phyloP scores from a whole-genome alignment of 2,329 filamentous ascomycete genomes.

The Neurospora sp. region DNA sequence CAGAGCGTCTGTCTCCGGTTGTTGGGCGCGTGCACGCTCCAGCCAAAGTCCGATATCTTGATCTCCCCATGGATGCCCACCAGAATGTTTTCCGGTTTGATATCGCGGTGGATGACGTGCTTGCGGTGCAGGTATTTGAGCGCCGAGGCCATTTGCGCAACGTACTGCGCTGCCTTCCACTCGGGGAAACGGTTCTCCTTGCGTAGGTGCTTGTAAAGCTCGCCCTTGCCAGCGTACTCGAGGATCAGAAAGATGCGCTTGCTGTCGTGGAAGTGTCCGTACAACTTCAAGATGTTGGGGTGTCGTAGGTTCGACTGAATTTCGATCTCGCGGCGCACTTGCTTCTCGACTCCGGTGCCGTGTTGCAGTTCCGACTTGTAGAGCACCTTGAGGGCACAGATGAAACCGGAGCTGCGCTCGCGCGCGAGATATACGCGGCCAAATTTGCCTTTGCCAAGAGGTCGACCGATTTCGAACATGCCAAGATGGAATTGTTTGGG shows the following conservation, averaged over 20 bases:
- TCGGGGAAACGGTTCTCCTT: conserved; percentile 73
- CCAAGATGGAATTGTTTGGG: conserved; percentile 71
- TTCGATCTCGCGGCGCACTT: conserved; percentile 79
- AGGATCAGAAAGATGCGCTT: conserved; percentile 83
- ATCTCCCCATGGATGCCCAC: conserved; percentile 95
- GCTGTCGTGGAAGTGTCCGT: conserved; percentile 81
- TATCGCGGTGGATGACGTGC: conserved; percentile 94
- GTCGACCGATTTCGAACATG: conserved; percentile 89
- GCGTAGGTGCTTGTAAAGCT: conserved; percentile 79
- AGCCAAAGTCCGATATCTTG: conserved; percentile 97
- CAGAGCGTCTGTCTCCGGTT: conserved; percentile 92
- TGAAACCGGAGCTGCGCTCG: conserved; percentile 68
- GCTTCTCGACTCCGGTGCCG: conserved; percentile 70
- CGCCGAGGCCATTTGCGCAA: conserved; percentile 84
- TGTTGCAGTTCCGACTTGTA: conserved; percentile 77
- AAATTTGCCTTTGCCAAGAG: conserved; percentile 80
- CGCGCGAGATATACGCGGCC: conserved; percentile 78
- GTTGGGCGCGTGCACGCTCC: conserved; percentile 96
- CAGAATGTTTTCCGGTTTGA: conserved; percentile 96
- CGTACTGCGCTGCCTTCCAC: conserved; percentile 78
- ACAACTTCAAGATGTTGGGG: conserved; percentile 75
- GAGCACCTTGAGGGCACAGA: conserved; percentile 78
- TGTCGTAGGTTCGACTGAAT: conserved; percentile 83
- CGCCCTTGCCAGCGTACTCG: conserved; percentile 77
- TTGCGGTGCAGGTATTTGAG: conserved; percentile 89